Conservation (phyloP, 495 filamentous ascomycete genomes). For the Pseudomonodictys pantanalensis region DNA sequence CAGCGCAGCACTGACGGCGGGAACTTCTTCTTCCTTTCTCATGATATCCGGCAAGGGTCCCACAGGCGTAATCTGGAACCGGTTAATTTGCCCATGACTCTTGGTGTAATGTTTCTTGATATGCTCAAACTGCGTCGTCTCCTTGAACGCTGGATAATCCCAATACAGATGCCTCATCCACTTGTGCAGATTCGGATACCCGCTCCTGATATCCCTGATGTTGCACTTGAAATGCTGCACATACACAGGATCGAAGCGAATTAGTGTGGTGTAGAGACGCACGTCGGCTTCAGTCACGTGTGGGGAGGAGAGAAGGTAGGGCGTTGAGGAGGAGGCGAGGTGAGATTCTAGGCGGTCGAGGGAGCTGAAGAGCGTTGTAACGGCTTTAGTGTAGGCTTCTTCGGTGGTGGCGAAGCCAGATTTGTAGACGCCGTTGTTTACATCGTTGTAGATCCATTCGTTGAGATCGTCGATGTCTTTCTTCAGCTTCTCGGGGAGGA, state of each 20-base stretch:
- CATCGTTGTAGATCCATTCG: slow-evolving; percentile 76
- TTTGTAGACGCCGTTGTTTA: slow-evolving; percentile 89
- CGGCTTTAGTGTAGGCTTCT: slow-evolving; percentile 70
- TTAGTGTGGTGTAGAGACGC: slow-evolving; percentile 75
- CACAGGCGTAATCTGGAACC: slow-evolving; percentile 58
- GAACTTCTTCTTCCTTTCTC: slow-evolving; percentile 59
- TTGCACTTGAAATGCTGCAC: slow-evolving; percentile 96
- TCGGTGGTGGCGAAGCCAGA: slow-evolving; percentile 66
- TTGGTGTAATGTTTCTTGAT: slow-evolving; percentile 73
- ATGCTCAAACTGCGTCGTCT: slow-evolving; percentile 67
- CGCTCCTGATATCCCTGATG: slow-evolving; percentile 73
- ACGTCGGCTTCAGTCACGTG: slow-evolving; percentile 78
- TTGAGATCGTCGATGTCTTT: slow-evolving; percentile 70
- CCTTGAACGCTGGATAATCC: slow-evolving; percentile 59
- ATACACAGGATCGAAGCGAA: slow-evolving; percentile 85
- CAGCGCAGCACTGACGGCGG: slow-evolving; percentile 48
- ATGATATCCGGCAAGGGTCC: slow-evolving; percentile 63
- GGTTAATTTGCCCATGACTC: slow-evolving; percentile 69
- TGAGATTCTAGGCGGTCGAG: slow-evolving; percentile 70
- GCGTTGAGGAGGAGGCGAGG: slow-evolving; percentile 53
- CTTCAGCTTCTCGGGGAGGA: slow-evolving; percentile 59
- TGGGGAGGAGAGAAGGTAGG: slow-evolving; percentile 65
- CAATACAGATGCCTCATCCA: slow-evolving; percentile 70
- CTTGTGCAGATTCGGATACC: slow-evolving; percentile 65
- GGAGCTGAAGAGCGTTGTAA: slow-evolving; percentile 64